A percentile compares a stretch with the other conserved stretches of the same genome.
phyloP scores from a whole-genome alignment of 1,284 basidiomycete species.

The Amylostereum chailletii region DNA sequence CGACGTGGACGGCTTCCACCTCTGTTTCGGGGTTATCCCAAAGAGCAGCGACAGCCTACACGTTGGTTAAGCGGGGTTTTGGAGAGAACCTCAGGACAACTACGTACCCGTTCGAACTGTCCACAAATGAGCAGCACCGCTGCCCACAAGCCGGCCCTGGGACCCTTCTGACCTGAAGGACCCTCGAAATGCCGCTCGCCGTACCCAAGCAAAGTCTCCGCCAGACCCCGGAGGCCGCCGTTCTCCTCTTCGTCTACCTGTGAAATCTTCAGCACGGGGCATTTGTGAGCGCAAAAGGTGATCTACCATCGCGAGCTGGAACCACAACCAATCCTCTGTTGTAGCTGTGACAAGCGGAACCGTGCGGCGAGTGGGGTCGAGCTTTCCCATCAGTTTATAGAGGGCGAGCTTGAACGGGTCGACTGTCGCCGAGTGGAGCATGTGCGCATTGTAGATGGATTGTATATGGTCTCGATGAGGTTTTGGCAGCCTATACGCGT shows the following conservation, averaged over 20 bases:
- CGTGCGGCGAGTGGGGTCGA: constrained; percentile 78
- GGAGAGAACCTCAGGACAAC: constrained; percentile 1
- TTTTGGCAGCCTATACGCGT: constrained; percentile 57
- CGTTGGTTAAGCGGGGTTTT: constrained; percentile 4
- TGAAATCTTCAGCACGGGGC: neutral
- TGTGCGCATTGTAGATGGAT: constrained; percentile 87
- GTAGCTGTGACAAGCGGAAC: constrained; percentile 83
- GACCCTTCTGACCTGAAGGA: constrained; percentile 45
- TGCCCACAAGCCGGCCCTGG: constrained; percentile 74
- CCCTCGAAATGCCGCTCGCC: constrained; percentile 90
- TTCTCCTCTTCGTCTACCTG: constrained; percentile 72
- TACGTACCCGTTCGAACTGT: constrained; percentile 82
- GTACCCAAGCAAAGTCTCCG: constrained; percentile 77
- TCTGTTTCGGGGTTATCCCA: constrained; percentile 87
- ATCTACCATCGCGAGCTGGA: constrained; percentile 80
- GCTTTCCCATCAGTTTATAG: constrained; percentile 91
- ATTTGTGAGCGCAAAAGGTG: constrained; percentile 5
- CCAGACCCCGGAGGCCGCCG: constrained; percentile 69
- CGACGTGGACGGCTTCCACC: constrained; percentile 92
- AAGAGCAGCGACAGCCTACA: constrained; percentile 79
- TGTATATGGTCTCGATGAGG: constrained; percentile 79
- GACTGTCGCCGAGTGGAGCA: constrained; percentile 75
- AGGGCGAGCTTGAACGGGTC: constrained; percentile 96
- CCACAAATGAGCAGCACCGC: constrained; percentile 87
- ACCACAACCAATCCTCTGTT: constrained; percentile 98